Evolutionary conservation across 805 yeast species (phyloP), one percentile per base, ranked within the genome.

Genomic region (Myxozyma monticola): DNA sequence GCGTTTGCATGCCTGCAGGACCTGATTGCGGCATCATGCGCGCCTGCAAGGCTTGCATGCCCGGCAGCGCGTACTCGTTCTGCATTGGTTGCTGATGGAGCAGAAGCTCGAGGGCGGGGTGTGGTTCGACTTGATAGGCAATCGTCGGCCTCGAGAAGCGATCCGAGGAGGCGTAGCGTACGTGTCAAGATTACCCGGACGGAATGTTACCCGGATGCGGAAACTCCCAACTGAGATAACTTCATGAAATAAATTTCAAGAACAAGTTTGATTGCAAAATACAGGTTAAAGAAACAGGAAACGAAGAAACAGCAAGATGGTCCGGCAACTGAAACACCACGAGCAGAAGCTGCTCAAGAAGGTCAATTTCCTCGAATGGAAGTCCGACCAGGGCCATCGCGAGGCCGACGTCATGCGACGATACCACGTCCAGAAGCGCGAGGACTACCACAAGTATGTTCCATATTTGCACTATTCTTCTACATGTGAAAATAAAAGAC

Each of bases 361-460:
- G 70, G 98, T 93, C 45, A 97, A 93, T 66, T 88, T 93, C 72
- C 85, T 88, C 44, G 95, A 93, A 58, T 93, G 98, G 97, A 93
- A 93, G 68, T 95, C 88, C 63, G 99, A 93, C 67, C 83, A 85
- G 48, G 88, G 91, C 26, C 99, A 93, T 68, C 76, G 99, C 60
- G 99, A 91, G 62, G 83, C 95, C n/a, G 91, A 87, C 68, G 96
- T 93, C 29, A 93, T 93, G 96, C 78, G 95, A 61, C 84, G 87
- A 46, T 93, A 90, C 69, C 96, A 91, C 67, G 78, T 93, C 39
- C 96, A 89, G 66, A 86, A 90, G 67, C 80, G 99, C 67, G 96
- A 89, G 67, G 99, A 93, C 68, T 93, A 93, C 67, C 95, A 86
- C 68, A 88, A 88, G 59, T 58, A 40, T 14, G 61, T 26, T n/a